phyloP scores from a whole-genome alignment of 352 stramenopile species.

The Phytophthora pseudosyringae region DNA sequence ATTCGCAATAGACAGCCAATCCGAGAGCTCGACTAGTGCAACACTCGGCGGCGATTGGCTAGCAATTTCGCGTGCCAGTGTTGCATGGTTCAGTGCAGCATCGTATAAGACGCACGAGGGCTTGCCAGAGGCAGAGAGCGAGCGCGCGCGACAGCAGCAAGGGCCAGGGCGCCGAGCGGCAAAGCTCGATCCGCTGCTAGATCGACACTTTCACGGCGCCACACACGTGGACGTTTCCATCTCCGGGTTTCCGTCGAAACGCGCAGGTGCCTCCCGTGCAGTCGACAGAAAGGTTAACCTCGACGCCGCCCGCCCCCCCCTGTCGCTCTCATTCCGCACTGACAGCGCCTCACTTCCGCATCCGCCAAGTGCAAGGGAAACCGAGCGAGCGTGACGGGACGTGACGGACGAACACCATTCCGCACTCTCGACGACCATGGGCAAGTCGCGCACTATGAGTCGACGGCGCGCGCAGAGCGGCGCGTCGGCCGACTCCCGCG shows the following conservation, averaged over 20 bases:
- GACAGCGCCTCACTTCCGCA: conserved; percentile 14
- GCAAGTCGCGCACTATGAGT: conserved; percentile 26
- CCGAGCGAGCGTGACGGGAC: conserved; percentile 1
- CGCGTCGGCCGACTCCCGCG: conserved; percentile 5
- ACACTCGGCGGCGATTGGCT: conserved; percentile 16
- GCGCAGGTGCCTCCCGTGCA: conserved; percentile 4
- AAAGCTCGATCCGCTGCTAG: conserved; percentile 18
- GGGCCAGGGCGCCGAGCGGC: background rate
- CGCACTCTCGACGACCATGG: conserved; percentile 23
- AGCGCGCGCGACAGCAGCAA: conserved; percentile 19
- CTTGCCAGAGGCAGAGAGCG: conserved; percentile 27
- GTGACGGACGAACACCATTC: conserved; percentile 22
- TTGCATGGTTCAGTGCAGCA: conserved; percentile 24
- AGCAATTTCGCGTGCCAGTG: conserved; percentile 33
- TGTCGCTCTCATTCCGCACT: conserved; percentile 16
- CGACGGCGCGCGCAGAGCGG: conserved; percentile 26
- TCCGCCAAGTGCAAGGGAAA: conserved; percentile 19
- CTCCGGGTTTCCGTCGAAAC: conserved; percentile 12
- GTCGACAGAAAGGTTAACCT: background rate
- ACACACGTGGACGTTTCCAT: conserved; percentile 17
- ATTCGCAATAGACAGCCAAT: conserved; percentile 15
- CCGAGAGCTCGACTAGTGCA: conserved; percentile 2
- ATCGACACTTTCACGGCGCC: conserved; percentile 23
- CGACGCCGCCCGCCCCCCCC: background rate
- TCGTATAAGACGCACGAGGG: conserved; percentile 33